Conservation (phyloP, 148 eudicot genomes). For the Chenopodium berlandieri region DNA sequence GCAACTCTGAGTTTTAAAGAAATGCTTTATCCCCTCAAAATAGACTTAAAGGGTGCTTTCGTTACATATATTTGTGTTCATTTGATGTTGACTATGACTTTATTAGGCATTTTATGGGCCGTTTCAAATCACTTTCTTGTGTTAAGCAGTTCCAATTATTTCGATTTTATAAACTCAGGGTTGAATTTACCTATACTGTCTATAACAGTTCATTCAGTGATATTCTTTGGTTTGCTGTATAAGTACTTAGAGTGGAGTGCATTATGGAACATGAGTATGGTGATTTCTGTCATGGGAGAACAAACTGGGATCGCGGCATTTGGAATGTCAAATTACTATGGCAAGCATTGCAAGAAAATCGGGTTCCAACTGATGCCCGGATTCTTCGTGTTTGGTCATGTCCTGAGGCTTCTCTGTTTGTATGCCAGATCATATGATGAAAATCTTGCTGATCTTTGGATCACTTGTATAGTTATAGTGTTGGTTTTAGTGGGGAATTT, state of each 20-base stretch:
- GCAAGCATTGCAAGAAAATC: slow-evolving; percentile 12
- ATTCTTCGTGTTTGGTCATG: not conserved
- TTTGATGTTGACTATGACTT: slow-evolving; percentile 4
- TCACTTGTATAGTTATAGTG: slow-evolving; percentile 3
- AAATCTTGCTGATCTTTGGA: slow-evolving; percentile 2
- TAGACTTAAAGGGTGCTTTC: not conserved
- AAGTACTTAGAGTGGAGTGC: slow-evolving; percentile 29
- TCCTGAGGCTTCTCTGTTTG: slow-evolving; percentile 16
- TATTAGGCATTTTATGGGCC: slow-evolving; percentile 5
- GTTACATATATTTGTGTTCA: slow-evolving; percentile 11
- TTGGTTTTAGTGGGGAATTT: slow-evolving; percentile 20
- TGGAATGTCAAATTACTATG: slow-evolving; percentile 15
- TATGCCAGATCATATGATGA: not conserved
- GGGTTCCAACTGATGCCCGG: slow-evolving; percentile 21
- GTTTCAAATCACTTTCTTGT: not conserved
- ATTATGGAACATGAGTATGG: slow-evolving; percentile 28
- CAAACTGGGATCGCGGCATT: slow-evolving; percentile 25
- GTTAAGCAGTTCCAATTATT: not conserved
- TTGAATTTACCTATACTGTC: not conserved
- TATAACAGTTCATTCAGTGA: not conserved
- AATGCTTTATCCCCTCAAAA: not conserved
- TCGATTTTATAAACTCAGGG: too few species aligned
- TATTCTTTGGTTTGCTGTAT: slow-evolving; percentile 9
- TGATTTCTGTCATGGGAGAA: slow-evolving; percentile 28
- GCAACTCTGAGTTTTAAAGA: not conserved